Percentiles rank a stretch among this genome's conserved stretches.
Conservation (phyloP, 2,329 filamentous ascomycete genomes). For the Fusarium chaquense region DNA sequence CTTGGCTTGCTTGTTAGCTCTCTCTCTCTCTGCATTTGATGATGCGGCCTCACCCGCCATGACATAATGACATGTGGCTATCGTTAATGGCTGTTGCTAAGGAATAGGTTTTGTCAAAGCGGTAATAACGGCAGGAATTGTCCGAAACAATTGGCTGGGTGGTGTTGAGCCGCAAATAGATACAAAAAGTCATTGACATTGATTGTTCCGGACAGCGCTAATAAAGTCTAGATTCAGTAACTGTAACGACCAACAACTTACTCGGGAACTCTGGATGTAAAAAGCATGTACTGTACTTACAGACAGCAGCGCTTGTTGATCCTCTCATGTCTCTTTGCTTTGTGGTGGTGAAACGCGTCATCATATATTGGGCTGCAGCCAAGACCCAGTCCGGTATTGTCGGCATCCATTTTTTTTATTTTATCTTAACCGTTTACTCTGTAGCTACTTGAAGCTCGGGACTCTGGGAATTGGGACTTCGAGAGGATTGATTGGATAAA, state of each 20-base stretch:
- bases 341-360: slow-evolving; percentile 42
- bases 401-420: slow-evolving; percentile 34
- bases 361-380: slow-evolving; percentile 41
- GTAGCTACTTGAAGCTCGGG: slow-evolving; percentile 37
- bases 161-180: slow-evolving; percentile 33
- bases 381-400: slow-evolving; percentile 38
- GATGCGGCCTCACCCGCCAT: slow-evolving; percentile 36
- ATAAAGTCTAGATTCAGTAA: slow-evolving; percentile 1
- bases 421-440: neutral
- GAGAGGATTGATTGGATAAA: slow-evolving; percentile 17
- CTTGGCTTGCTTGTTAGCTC: slow-evolving; percentile 22
- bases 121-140: slow-evolving; percentile 19
- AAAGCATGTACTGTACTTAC: neutral
- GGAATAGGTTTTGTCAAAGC: slow-evolving; percentile 8
- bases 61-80: slow-evolving; percentile 37
- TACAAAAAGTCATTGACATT: slow-evolving; percentile 1
- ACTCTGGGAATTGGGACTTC: neutral
- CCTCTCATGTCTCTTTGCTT: slow-evolving; percentile 1
- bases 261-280: neutral
- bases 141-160: slow-evolving; percentile 16
- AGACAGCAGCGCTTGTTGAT: slow-evolving; percentile 24
- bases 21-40: slow-evolving; percentile 21
- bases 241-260: slow-evolving; percentile 4
- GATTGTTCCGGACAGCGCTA: slow-evolving; percentile 17
- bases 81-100: slow-evolving; percentile 1